phyloP scores from a whole-genome alignment of 106 monocot species.

The Posidonia australis region DNA sequence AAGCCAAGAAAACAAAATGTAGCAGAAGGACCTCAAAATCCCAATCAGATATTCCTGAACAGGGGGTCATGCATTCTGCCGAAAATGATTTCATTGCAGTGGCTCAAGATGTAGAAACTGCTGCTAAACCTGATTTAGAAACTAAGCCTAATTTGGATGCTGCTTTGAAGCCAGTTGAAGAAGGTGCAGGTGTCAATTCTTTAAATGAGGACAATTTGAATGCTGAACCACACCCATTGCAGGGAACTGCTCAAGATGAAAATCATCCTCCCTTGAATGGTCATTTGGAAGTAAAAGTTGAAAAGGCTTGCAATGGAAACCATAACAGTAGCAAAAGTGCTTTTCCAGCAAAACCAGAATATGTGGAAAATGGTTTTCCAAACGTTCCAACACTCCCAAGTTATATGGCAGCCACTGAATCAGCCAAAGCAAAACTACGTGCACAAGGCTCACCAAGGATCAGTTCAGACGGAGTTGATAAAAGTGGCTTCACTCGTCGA shows the following conservation, averaged over 20 bases:
- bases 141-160: constrained; percentile 13
- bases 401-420: constrained; percentile 79
- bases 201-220: neutral
- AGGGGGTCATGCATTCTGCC: constrained; percentile 11
- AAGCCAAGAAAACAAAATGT: neutral
- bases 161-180: constrained; percentile 1
- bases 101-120: constrained; percentile 10
- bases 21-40: neutral
- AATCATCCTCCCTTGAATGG: constrained; percentile 25
- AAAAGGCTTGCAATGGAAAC: constrained; percentile 24
- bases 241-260: constrained; percentile 17
- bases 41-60: constrained; percentile 14
- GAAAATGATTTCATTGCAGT: constrained; percentile 18
- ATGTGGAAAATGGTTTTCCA: constrained; percentile 41
- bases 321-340: constrained; percentile 43
- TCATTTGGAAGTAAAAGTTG: constrained; percentile 27
- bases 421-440: constrained; percentile 65
- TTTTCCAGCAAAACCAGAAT: constrained; percentile 51
- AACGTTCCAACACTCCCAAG: constrained; percentile 55
- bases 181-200: constrained; percentile 7
- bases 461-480: constrained; percentile 51
- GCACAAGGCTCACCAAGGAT: constrained; percentile 48
- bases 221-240: constrained; percentile 21
- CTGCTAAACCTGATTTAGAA: neutral
- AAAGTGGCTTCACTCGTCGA: constrained; percentile 43